Conservation (phyloP, 306 rosid genomes). For the Citrullus mucosospermus region DNA sequence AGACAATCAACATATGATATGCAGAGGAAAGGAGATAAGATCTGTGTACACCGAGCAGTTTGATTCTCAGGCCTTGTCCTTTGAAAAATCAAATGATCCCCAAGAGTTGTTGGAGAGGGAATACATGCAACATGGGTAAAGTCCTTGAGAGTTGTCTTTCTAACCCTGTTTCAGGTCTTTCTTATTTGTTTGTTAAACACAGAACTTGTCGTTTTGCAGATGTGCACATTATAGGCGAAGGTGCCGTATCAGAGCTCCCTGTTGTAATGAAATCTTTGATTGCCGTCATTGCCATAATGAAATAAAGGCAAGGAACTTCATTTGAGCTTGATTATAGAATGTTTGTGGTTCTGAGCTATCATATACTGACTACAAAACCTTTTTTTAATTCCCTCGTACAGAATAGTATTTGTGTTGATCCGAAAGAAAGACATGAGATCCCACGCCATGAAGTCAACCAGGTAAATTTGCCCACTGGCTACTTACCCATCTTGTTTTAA, state of each 20-base stretch:
- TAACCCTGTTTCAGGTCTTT: background rate
- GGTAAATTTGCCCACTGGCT: conserved; percentile 15
- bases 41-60: conserved; percentile 6
- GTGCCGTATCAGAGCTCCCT: conserved; percentile 71
- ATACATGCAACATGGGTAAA: conserved; percentile 47
- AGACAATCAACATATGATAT: conserved; percentile 20
- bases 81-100: conserved; percentile 23
- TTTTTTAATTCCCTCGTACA: conserved; percentile 12
- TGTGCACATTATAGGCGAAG: conserved; percentile 67
- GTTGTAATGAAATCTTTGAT: conserved; percentile 70
- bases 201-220: conserved; percentile 19
- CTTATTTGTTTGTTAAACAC: background rate
- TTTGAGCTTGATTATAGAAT: background rate
- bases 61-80: conserved; percentile 14
- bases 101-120: conserved; percentile 32
- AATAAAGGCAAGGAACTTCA: conserved; percentile 35
- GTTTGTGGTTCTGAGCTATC: background rate
- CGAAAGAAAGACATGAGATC: conserved; percentile 57
- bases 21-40: conserved; percentile 8
- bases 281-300: conserved; percentile 82
- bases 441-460: conserved; percentile 63
- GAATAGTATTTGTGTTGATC: conserved; percentile 53
- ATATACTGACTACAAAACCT: background rate
- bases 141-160: conserved; percentile 1
- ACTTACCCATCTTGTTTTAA: background rate